A percentile compares a stretch with the other conserved stretches of the same genome.
phyloP scores from a whole-genome alignment of 2,329 filamentous ascomycete species.

The Trichothecium roseum region DNA sequence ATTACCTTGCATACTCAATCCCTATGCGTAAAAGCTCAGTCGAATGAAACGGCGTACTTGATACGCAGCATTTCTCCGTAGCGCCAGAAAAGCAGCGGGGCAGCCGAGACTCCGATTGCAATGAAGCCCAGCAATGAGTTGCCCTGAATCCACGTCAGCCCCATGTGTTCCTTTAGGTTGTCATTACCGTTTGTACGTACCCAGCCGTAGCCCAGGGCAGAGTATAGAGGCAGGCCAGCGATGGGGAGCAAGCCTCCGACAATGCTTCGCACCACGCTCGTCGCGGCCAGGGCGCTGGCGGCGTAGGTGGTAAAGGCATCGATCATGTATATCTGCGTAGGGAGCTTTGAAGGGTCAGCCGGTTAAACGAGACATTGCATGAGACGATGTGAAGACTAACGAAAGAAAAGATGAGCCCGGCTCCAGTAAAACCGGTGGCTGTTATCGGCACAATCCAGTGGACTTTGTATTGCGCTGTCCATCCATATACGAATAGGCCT shows the following conservation, averaged over 20 bases:
- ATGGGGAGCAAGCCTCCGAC: background rate
- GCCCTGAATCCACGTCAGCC: no score
- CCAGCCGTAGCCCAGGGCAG: background rate
- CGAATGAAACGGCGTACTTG: no score
- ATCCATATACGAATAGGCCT: slow-evolving; percentile 30
- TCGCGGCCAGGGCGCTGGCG: slow-evolving; percentile 40
- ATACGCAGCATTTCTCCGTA: no score
- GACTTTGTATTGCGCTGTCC: slow-evolving; percentile 12
- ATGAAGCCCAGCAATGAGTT: slow-evolving; percentile 10
- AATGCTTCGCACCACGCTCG: slow-evolving; percentile 34
- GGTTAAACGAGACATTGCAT: no score
- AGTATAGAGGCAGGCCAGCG: background rate
- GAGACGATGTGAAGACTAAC: no score
- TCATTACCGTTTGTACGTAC: no score
- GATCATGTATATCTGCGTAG: slow-evolving; percentile 49
- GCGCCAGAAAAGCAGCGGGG: no score
- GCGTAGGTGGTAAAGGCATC: slow-evolving; percentile 50
- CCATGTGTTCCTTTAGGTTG: no score
- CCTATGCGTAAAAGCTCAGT: no score
- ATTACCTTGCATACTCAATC: no score
- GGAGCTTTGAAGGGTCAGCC: slow-evolving; percentile 19
- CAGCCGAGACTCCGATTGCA: no score
- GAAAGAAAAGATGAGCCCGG: slow-evolving; percentile 20
- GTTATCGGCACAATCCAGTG: slow-evolving; percentile 21
- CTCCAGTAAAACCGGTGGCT: slow-evolving; percentile 30